phyloP scores from a whole-genome alignment of 768 basidiomycete genomes.

The Leccinellum luteum region DNA sequence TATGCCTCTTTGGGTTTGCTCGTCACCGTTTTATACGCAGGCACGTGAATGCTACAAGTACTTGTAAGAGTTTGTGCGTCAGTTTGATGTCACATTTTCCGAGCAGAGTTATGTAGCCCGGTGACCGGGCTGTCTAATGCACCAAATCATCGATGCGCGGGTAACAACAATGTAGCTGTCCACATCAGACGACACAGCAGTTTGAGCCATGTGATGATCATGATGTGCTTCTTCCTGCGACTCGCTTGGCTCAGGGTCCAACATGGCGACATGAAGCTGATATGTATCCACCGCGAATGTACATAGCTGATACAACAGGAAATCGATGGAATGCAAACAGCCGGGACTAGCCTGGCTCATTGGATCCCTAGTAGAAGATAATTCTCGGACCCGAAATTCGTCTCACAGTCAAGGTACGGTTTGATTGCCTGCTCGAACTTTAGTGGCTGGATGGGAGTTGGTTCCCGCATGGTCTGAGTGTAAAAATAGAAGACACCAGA shows the following conservation, averaged over 20 bases:
- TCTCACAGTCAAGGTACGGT: background rate
- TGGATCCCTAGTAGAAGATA: background rate
- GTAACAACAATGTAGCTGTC: background rate
- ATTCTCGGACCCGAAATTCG: background rate
- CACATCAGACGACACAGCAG: background rate
- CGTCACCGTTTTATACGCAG: background rate
- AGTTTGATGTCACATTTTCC: background rate
- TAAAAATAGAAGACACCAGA: background rate
- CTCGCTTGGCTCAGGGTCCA: background rate
- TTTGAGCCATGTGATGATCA: background rate
- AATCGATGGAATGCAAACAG: background rate
- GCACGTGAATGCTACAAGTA: too few species aligned
- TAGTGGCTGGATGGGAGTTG: background rate
- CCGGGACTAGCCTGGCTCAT: background rate
- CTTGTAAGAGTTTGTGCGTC: too few species aligned
- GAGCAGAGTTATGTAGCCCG: background rate
- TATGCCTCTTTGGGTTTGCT: background rate
- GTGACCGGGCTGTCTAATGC: background rate
- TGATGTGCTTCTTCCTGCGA: background rate
- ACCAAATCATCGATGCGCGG: background rate
- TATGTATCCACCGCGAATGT: background rate
- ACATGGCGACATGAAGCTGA: background rate
- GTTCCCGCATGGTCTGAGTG: background rate
- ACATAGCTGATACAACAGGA: background rate
- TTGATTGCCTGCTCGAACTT: background rate